These are phyloP conservation scores for Annulohypoxylon maeteangense DNA, from an alignment of 495 filamentous ascomycete genomes.

Conservation along the genomic window DNA sequence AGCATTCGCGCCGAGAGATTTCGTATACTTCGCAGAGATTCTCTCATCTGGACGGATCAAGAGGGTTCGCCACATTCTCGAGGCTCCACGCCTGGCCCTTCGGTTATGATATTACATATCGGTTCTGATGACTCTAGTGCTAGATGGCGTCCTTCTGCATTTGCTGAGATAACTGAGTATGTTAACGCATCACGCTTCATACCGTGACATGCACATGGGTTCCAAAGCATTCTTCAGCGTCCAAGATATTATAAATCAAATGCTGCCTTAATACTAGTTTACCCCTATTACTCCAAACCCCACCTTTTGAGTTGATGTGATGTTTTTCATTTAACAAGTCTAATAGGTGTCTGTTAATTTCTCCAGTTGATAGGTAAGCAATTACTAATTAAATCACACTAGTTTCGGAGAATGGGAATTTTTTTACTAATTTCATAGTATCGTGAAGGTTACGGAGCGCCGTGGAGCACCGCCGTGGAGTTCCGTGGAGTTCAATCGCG, in stretches of 20 bases:
- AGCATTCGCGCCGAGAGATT: conserved; percentile 42
- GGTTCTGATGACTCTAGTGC: conserved; percentile 38
- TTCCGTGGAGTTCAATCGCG: not conserved
- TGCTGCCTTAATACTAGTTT: not conserved
- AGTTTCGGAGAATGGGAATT: not conserved
- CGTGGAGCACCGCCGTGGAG: conserved; percentile 1
- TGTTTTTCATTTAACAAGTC: not conserved
- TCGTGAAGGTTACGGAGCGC: not conserved
- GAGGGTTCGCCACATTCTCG: conserved; percentile 1
- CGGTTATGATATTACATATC: conserved; percentile 40
- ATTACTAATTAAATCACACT: not conserved
- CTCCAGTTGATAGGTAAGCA: too few relatives aligned
- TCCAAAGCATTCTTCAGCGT: not conserved
- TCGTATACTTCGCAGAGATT: conserved; percentile 31
- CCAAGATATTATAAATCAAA: not conserved
- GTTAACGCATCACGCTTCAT: not conserved
- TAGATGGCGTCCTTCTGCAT: conserved; percentile 43
- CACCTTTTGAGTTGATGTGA: not conserved
- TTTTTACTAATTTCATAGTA: not conserved
- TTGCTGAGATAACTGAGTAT: conserved; percentile 38
- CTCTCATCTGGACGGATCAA: conserved; percentile 43
- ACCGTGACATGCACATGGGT: conserved; percentile 6
- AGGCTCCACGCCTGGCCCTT: conserved; percentile 12
- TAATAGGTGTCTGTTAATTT: not conserved
- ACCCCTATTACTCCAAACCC: not conserved